Base-by-base conservation (phyloP, 2,329 filamentous ascomycete species). In the Aspergillus ochraceus region DNA sequence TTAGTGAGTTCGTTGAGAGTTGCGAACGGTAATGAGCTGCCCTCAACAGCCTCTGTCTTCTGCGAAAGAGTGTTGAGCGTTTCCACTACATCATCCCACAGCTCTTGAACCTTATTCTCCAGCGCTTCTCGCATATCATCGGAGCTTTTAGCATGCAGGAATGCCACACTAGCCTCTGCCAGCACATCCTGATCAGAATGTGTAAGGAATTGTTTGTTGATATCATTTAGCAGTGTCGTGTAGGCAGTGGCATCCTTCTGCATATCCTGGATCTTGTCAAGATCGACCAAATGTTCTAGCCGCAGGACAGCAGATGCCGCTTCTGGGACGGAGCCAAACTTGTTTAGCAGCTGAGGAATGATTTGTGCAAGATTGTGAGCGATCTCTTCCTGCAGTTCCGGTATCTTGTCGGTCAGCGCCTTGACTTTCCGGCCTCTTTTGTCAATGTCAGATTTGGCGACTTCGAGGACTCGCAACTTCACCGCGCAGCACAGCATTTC, bases 191-290 rank as follows among this genome's bases (percentile, higher is more conserved):
- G 90, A 69, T 96, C 91, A 49, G 91, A 90, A 71, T 99, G 95
- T n/a, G 92, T 88, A 68, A 90, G 88, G 77, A 99, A 98, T 69
- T 99, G 95, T 59, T 91, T 92, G 74, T 91, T 92, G 67, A 98
- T 92, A 69, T 97, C 93, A 66, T 97, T 92, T 1, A 99, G 81
- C 30, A 98, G 80, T 22, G 89, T 87, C 6, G 88, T 86, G 71
- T 96, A 96, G 2, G 88, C 89, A 1, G 89, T 88, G 0, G 91
- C 87, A 65, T 96, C 92, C 72, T 97, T 92, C 54, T 93, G 89
- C 42, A 98, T 81, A 70, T 96, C 91, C 71, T 93, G 89, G 71
- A 98, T 96, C 22, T 93, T 86, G 46, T 94, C 90, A 1, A 97
- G 83, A 66, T 97, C 91, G 22, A 99, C 86, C 45, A 91, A 86